A percentile compares a stretch with the other conserved stretches of the same genome.
phyloP scores from a whole-genome alignment of 2,329 filamentous ascomycete species.

The Phymatotrichopsis omnivora region DNA sequence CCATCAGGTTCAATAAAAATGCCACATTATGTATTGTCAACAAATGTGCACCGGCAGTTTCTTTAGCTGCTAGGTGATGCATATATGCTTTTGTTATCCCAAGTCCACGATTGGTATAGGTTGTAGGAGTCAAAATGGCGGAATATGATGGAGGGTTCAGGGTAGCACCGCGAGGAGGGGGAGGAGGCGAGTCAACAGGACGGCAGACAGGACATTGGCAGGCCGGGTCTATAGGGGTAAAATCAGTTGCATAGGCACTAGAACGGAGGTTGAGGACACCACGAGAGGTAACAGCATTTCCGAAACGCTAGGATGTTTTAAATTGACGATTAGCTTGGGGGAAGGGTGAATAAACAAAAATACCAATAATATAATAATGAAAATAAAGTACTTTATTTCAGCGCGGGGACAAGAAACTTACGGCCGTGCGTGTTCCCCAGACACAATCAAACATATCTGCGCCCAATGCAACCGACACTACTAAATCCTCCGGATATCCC shows the following conservation, averaged over 20 bases:
- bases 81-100: conserved; percentile 82
- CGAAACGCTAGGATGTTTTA: conserved; percentile 55
- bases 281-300: conserved; percentile 74
- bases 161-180: conserved; percentile 15
- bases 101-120: conserved; percentile 47
- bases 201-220: conserved; percentile 75
- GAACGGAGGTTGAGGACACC: conserved; percentile 82
- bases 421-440: conserved; percentile 90
- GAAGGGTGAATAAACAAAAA: neutral
- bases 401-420: conserved; percentile 36
- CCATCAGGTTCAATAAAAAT: conserved; percentile 81
- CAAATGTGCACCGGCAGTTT: conserved; percentile 79
- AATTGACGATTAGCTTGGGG: neutral
- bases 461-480: conserved; percentile 85
- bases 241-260: conserved; percentile 65
- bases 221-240: conserved; percentile 68
- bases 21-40: conserved; percentile 94
- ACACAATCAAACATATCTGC: conserved; percentile 99
- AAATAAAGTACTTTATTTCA: conserved; percentile 1
- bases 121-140: neutral
- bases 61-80: conserved; percentile 84
- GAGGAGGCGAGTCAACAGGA: conserved; percentile 42
- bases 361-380: neutral
- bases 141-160: conserved; percentile 18
- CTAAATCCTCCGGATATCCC: conserved; percentile 90